These are phyloP conservation scores for Schrenkiella parvula DNA, from an alignment of 345 rosid species.

Conservation along the genomic window DNA sequence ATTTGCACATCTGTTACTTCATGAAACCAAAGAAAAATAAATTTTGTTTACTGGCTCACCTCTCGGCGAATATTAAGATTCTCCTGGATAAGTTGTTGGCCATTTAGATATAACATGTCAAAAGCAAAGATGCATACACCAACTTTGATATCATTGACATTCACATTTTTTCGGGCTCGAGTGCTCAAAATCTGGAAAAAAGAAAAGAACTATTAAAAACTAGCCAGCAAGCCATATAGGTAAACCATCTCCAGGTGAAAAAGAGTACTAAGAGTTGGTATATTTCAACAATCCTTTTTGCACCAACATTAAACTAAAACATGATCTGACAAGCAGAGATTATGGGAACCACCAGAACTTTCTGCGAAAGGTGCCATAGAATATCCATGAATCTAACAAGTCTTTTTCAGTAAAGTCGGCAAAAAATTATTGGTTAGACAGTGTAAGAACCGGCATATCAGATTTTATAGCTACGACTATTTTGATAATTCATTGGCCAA, in stretches of 20 bases:
- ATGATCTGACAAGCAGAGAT: neutral
- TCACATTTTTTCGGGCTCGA: slow-evolving; percentile 87
- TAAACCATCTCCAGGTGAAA: neutral
- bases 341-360: neutral
- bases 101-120: slow-evolving; percentile 79
- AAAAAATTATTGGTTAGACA: neutral
- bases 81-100: slow-evolving; percentile 73
- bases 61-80: slow-evolving; percentile 69
- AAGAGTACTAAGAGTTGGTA: neutral
- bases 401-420: neutral
- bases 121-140: slow-evolving; percentile 91
- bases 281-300: neutral
- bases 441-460: neutral
- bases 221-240: slow-evolving; percentile 2
- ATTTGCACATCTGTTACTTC: neutral
- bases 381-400: neutral
- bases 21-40: slow-evolving; percentile 4
- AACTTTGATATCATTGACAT: slow-evolving; percentile 75
- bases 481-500: neutral
- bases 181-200: slow-evolving; percentile 64
- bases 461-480: neutral
- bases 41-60: slow-evolving; percentile 48
- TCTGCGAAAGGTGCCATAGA: neutral
- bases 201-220: neutral
- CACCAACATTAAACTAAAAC: neutral